These are phyloP conservation scores for Alternaria metachromatica DNA, from an alignment of 2,329 filamentous ascomycete genomes.

Conservation along the genomic window DNA sequence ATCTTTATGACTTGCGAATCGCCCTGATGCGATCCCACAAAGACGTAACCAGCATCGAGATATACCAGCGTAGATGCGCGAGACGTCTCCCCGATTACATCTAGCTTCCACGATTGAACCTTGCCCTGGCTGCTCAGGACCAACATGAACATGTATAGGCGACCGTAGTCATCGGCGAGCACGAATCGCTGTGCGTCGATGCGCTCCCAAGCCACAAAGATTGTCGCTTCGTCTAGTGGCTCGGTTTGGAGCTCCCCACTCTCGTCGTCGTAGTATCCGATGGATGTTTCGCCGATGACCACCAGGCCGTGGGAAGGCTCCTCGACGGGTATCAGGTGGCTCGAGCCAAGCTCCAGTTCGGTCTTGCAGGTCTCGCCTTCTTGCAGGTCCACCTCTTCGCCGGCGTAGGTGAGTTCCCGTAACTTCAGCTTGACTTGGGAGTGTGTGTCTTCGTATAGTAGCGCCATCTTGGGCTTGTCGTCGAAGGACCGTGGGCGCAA, in stretches of 20 bases:
- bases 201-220: constrained; percentile 91
- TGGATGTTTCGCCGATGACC: constrained; percentile 66
- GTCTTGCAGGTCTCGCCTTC: constrained; percentile 59
- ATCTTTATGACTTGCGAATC: constrained; percentile 84
- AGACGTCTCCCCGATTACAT: constrained; percentile 71
- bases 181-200: constrained; percentile 83
- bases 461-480: constrained; percentile 65
- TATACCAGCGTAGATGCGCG: constrained; percentile 81
- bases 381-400: constrained; percentile 61
- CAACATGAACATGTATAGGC: constrained; percentile 83
- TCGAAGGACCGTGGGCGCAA: constrained; percentile 60
- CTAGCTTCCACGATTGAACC: constrained; percentile 75
- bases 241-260: constrained; percentile 71
- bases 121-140: constrained; percentile 67
- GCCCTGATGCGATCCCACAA: constrained; percentile 90
- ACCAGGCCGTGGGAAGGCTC: constrained; percentile 60
- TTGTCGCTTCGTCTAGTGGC: constrained; percentile 73
- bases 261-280: constrained; percentile 84
- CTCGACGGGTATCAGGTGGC: constrained; percentile 67
- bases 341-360: constrained; percentile 65
- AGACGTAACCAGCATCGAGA: constrained; percentile 74
- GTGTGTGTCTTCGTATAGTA: constrained; percentile 70
- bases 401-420: constrained; percentile 61
- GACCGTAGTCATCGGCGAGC: constrained; percentile 91
- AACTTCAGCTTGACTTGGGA: constrained; percentile 62